phyloP scores from a whole-genome alignment of 306 rosid genomes.

The Cyclanthera cordifolia region DNA sequence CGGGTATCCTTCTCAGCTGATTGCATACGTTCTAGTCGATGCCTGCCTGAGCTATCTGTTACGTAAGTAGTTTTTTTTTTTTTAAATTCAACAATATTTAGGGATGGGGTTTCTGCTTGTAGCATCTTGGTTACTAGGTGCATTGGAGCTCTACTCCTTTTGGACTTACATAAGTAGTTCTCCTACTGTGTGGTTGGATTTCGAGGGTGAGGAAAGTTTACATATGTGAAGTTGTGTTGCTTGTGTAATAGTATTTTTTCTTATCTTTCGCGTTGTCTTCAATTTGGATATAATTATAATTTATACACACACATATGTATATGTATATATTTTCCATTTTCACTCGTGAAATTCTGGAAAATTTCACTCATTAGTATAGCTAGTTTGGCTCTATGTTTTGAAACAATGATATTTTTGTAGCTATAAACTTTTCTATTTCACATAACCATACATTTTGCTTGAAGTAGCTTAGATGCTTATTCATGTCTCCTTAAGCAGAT shows the following conservation, averaged over 20 bases:
- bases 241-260: not conserved
- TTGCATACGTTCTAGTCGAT: constrained; percentile 60
- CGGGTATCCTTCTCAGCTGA: constrained; percentile 52
- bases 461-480: constrained; percentile 9
- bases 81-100: too few species aligned
- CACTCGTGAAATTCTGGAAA: not conserved
- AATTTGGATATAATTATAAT: too few species aligned
- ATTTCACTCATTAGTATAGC: not conserved
- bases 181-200: constrained; percentile 11
- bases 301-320: too few species aligned
- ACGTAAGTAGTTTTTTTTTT: constrained; percentile 65
- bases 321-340: too few species aligned
- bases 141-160: too few species aligned
- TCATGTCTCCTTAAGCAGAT: constrained; percentile 39
- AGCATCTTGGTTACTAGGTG: too few species aligned
- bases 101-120: too few species aligned
- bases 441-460: not conserved
- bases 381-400: not conserved
- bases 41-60: constrained; percentile 74
- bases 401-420: not conserved
- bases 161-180: constrained; percentile 58
- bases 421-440: not conserved
- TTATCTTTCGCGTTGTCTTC: not conserved
- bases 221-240: not conserved
- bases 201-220: not conserved